Evolutionary conservation across 805 yeast species (phyloP).

Genomic region (Sporopachydermia lactativora): DNA sequence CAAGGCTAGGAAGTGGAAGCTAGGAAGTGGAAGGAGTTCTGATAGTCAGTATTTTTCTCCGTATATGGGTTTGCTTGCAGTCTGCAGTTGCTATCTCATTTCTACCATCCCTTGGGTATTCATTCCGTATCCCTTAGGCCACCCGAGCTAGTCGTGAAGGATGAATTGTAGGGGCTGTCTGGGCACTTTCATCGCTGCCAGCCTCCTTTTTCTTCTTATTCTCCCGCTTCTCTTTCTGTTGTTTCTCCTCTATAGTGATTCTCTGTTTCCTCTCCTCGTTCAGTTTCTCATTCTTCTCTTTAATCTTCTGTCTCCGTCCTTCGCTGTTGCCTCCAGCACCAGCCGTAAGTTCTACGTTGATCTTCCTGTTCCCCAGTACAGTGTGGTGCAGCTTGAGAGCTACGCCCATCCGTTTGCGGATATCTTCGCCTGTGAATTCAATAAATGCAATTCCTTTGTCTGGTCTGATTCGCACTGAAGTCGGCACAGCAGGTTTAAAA

Average conservation of each 20-base stretch:
- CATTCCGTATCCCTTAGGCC: too few species aligned
- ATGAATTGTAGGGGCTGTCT: constrained; percentile 27
- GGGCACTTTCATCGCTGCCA: constrained; percentile 5
- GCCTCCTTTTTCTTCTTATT: constrained; percentile 3
- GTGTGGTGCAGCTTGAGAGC: constrained; percentile 82
- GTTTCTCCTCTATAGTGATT: constrained; percentile 32
- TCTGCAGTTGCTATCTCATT: too few species aligned
- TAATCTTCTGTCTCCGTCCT: constrained; percentile 43
- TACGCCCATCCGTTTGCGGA: constrained; percentile 66
- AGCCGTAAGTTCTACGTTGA: constrained; percentile 91
- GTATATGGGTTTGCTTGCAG: too few species aligned
- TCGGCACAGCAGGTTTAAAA: constrained; percentile 63
- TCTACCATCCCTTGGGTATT: too few species aligned
- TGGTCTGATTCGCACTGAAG: constrained; percentile 57
- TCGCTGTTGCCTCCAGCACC: constrained; percentile 95
- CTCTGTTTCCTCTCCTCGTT: constrained; percentile 54
- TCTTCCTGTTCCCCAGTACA: constrained; percentile 50
- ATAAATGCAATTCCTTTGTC: constrained; percentile 89
- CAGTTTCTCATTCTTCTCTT: constrained; percentile 64
- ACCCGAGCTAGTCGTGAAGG: constrained; percentile 70
- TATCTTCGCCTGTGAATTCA: constrained; percentile 62
- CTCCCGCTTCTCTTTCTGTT: constrained; percentile 18
- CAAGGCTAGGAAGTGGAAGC: too few species aligned
- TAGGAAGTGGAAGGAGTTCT: too few species aligned
- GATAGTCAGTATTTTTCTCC: too few species aligned